Evolutionary conservation across 2,329 filamentous ascomycete genomes (phyloP).

Genomic region (Xylaria sp.): DNA sequence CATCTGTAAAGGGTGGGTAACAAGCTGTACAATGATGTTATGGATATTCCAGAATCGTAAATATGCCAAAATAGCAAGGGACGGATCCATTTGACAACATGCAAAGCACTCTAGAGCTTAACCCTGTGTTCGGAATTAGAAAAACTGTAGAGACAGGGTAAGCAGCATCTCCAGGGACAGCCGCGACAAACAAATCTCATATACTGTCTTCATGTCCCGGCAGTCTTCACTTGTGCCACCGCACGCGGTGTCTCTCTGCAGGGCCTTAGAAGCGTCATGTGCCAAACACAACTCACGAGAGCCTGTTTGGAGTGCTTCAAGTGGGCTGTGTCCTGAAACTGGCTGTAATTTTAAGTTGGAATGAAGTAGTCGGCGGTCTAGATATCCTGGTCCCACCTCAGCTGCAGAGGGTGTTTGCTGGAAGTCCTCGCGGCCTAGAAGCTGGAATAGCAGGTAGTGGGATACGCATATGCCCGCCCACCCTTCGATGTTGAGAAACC

Average conservation of each 20-base stretch:
- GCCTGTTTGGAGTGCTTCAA: neutral
- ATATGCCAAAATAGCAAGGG: neutral
- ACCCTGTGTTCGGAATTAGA: neutral
- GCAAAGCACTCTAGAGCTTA: neutral
- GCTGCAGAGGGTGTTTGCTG: neutral
- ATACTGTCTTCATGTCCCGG: neutral
- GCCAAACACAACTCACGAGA: conserved; percentile 2
- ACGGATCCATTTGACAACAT: neutral
- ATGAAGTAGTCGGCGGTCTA: neutral
- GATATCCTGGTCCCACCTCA: neutral
- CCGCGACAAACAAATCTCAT: neutral
- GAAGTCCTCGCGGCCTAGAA: neutral
- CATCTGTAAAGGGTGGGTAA: neutral
- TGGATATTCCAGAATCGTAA: neutral
- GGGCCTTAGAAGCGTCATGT: conserved; percentile 7
- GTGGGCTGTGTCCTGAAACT: conserved; percentile 10
- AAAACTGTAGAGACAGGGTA: conserved; percentile 1
- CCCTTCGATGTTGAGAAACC: too few species aligned
- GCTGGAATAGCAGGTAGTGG: neutral
- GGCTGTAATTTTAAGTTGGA: neutral
- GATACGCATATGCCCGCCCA: neutral
- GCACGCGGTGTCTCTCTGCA: conserved; percentile 23
- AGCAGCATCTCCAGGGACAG: conserved; percentile 7
- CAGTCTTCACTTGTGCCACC: neutral
- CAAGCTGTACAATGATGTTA: conserved; percentile 1